Evolutionary conservation across 495 filamentous ascomycete species (phyloP), one percentile per base, ranked within the genome.

Genomic region (Penicillium silybi): DNA sequence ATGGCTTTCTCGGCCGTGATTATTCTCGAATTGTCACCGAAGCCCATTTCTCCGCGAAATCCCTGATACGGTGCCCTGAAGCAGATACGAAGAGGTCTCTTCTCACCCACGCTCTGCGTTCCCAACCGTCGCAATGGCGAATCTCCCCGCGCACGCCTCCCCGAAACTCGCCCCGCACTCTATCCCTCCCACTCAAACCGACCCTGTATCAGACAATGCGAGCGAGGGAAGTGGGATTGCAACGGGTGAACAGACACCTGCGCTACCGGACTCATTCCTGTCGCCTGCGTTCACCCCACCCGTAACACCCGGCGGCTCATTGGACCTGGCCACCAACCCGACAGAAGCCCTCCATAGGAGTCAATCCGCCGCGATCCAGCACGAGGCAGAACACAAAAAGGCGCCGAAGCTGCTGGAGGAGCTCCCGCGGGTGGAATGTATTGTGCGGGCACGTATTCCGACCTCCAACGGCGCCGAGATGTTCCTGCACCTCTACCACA

Each of bases 401-500:
- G 74, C 77, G 6, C 87, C 86, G 10, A 85, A 80, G 29, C 70
- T 95, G 9, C 80, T 92, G 22, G 71, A 84, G 35, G 77, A 74
- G 6, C 74, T 95, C 3, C 89, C 89, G 7, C 64, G 84, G 16
- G 89, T 95, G 22, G 81, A 87, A 62, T 95, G 89, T 67, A 79
- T 90, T 45, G 89, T 92, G 25, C 84, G 89, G 41, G 89, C 89
- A 15, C 82, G 89, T 20, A 95, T 95, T 43, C 89, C 89, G 0
- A 95, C 89, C 29, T 92, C 89, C 11, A 86, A 80, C 9, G 93
- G 91, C 3, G 86, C 90, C 9, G 92, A 97, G 70, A 97, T 98
- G 89, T 98, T 95, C 63, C 76, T 98, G 34, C 93, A 98, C 66
- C 78, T 98, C 3, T 98, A 97, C 70, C 85, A 85, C 44, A 98